Percentiles rank a stretch among this genome's conserved stretches.
Evolutionary conservation across 371 early-diverging fungal species (phyloP).

Genomic region (Syncephalastrum racemosum): DNA sequence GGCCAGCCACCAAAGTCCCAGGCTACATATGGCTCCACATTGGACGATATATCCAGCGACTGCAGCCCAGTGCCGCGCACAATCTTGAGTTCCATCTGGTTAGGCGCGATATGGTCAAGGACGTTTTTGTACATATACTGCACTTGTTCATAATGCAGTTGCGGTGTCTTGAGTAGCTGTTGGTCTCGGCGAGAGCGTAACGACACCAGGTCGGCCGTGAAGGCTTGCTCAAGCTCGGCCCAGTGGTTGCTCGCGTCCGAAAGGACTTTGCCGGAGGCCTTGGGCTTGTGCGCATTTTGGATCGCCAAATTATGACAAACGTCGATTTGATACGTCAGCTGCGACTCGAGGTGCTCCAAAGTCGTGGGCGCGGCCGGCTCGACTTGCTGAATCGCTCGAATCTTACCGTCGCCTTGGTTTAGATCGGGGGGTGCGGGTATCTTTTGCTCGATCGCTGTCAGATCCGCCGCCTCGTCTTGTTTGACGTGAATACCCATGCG

Average conservation of each 20-base stretch:
- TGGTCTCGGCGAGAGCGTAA: constrained; percentile 47
- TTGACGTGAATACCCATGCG: constrained; percentile 34
- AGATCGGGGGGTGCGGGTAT: constrained; percentile 44
- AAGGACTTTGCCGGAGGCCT: constrained; percentile 11
- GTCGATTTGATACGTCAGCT: constrained; percentile 61
- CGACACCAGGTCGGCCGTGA: constrained; percentile 60
- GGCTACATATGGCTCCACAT: constrained; percentile 65
- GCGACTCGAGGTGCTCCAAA: constrained; percentile 47
- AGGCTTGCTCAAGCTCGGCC: constrained; percentile 56
- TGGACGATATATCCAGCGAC: constrained; percentile 50
- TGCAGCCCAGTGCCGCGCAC: constrained; percentile 57
- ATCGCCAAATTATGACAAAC: constrained; percentile 62
- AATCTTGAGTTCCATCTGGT: constrained; percentile 68
- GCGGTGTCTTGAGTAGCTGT: constrained; percentile 32
- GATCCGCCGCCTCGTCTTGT: constrained; percentile 29
- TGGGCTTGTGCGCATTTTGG: constrained; percentile 33
- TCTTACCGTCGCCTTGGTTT: constrained; percentile 37
- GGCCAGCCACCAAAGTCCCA: constrained; percentile 81
- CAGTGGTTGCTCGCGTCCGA: constrained; percentile 29
- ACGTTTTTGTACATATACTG: constrained; percentile 58
- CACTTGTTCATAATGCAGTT: constrained; percentile 63
- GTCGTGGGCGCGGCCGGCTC: constrained; percentile 16
- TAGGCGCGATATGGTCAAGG: constrained; percentile 57
- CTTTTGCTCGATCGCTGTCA: constrained; percentile 20
- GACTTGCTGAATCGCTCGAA: constrained; percentile 25